Evolutionary conservation across 78 protist species (phyloP).

Genomic region (Tieghemostelium lacteum): DNA sequence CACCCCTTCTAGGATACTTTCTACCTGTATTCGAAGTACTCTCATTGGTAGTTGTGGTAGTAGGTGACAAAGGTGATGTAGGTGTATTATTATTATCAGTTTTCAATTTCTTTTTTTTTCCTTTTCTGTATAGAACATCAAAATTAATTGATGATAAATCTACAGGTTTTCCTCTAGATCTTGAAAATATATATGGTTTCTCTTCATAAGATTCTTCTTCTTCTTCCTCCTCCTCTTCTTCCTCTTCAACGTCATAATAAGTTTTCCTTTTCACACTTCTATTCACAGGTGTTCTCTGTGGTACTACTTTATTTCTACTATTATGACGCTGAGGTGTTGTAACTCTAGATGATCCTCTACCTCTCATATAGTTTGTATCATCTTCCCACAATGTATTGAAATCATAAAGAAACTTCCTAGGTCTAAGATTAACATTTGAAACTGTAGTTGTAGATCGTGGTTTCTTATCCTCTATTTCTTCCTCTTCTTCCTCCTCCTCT

Average conservation of each 20-base stretch:
- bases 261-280: too few relatives aligned
- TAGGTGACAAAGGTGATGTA: too few relatives aligned
- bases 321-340: too few relatives aligned
- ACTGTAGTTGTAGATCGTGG: neutral
- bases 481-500: conserved; percentile 11
- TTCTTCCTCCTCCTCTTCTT: conserved; percentile 1
- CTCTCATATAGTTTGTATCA: too few relatives aligned
- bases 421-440: conserved; percentile 11
- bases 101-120: neutral
- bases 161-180: conserved; percentile 13
- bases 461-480: conserved; percentile 1
- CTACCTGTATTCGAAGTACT: too few relatives aligned
- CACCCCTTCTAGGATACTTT: too few relatives aligned
- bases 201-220: neutral
- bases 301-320: too few relatives aligned
- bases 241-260: conserved; percentile 36
- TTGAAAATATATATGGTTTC: neutral
- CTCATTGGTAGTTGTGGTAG: too few relatives aligned
- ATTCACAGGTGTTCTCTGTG: too few relatives aligned
- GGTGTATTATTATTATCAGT: neutral
- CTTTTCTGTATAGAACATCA: neutral
- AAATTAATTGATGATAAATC: neutral
- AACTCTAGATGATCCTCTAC: too few relatives aligned
- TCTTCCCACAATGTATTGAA: too few relatives aligned
- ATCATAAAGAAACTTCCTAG: conserved; percentile 10